These are phyloP conservation scores for Hypoxylon sp. DNA, from an alignment of 2,329 filamentous ascomycete species.

Conservation along the genomic window DNA sequence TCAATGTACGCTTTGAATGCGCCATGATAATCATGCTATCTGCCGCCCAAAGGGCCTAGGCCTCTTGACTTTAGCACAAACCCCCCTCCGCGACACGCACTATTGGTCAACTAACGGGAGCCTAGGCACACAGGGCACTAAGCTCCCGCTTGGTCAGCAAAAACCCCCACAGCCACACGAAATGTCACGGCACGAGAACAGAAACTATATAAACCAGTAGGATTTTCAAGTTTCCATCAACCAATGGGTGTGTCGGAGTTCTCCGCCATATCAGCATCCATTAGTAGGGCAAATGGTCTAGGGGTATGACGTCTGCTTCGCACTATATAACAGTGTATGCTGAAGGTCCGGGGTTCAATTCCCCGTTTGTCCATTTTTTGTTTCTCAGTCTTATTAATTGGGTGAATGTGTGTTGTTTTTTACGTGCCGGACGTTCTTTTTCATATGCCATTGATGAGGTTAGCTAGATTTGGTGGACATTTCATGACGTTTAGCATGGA, in stretches of 20 bases:
- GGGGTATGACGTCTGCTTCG: slow-evolving; percentile 43
- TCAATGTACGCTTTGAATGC: no score
- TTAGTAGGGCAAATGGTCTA: slow-evolving; percentile 28
- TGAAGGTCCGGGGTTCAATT: slow-evolving; percentile 44
- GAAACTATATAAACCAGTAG: background rate
- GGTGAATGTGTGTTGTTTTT: background rate
- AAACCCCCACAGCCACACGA: no score
- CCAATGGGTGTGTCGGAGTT: background rate
- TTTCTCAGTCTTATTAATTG: no score
- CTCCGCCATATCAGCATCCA: background rate
- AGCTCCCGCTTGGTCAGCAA: no score
- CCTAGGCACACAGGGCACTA: background rate
- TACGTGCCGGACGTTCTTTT: background rate
- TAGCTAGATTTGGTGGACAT: background rate
- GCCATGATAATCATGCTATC: no score
- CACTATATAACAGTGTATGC: slow-evolving; percentile 33
- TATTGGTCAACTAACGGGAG: background rate
- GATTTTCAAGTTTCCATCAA: background rate
- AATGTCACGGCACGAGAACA: no score
- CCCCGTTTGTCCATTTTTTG: slow-evolving; percentile 33
- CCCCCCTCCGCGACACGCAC: no score
- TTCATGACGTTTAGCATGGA: background rate
- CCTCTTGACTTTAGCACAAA: no score
- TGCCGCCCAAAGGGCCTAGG: no score
- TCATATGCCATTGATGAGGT: background rate